Conservation (phyloP, 257 asterid species). For the Solanum microdontum region DNA sequence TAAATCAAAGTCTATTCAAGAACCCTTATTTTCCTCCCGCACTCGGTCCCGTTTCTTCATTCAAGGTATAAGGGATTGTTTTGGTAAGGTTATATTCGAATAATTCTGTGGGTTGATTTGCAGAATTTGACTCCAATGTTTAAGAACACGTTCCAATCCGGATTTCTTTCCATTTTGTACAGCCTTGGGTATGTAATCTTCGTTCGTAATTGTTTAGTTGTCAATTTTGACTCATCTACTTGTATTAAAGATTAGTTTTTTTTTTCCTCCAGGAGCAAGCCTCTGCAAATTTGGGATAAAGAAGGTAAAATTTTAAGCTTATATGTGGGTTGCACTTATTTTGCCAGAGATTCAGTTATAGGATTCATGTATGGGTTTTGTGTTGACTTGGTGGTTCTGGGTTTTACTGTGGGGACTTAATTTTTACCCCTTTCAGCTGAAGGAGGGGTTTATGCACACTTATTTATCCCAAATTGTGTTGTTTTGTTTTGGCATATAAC, state of each 20-base stretch:
- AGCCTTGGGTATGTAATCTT: constrained; percentile 68
- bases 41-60: not conserved
- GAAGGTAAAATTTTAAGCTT: constrained; percentile 36
- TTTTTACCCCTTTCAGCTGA: not conserved
- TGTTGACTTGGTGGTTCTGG: not conserved
- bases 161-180: constrained; percentile 82
- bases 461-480: no score
- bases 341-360: not conserved
- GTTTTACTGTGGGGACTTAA: not conserved
- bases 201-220: not conserved
- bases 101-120: not conserved
- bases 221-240: not conserved
- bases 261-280: constrained; percentile 65
- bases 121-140: constrained; percentile 34
- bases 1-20: not conserved
- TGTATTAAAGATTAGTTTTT: not conserved
- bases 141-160: constrained; percentile 92
- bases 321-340: not conserved
- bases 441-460: not conserved
- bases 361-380: not conserved
- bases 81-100: not conserved
- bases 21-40: not conserved
- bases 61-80: not conserved
- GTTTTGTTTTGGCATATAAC: not conserved
- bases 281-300: constrained; percentile 97